Conservation (phyloP, 768 basidiomycete species). For the Filobasidium wieringae region DNA sequence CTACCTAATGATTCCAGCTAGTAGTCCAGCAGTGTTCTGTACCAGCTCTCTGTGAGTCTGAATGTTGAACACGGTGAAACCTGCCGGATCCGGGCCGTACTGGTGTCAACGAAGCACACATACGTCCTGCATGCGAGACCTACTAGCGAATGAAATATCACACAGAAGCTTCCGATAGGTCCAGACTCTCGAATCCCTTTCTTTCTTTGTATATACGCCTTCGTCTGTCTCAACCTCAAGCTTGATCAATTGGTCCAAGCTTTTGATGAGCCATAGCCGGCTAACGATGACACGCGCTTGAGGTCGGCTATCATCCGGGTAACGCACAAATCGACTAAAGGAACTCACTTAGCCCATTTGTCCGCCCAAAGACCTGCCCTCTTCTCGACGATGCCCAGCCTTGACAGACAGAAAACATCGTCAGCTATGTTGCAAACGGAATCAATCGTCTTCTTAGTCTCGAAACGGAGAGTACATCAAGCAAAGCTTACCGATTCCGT, state of each 20-base stretch:
- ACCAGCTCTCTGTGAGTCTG: not conserved
- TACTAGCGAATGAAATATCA: slow-evolving; percentile 5
- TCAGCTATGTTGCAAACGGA: not conserved
- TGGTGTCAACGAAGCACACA: not conserved
- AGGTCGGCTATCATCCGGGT: too few species aligned
- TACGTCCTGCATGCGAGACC: not conserved
- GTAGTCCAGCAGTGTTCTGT: slow-evolving; percentile 1
- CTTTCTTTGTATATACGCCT: not conserved
- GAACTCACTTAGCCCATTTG: slow-evolving; percentile 11
- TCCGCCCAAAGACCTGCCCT: slow-evolving; percentile 5
- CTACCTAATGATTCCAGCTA: slow-evolving; percentile 7
- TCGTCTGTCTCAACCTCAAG: slow-evolving; percentile 1
- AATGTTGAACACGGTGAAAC: slow-evolving; percentile 4
- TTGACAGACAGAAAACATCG: slow-evolving; percentile 8
- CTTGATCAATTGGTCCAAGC: slow-evolving; percentile 2
- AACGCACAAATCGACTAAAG: not conserved
- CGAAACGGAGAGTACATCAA: not conserved
- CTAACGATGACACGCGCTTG: too few species aligned
- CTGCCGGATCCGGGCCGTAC: not conserved
- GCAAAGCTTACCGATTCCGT: not conserved
- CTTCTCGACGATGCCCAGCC: slow-evolving; percentile 2
- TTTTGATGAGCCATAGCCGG: slow-evolving; percentile 9
- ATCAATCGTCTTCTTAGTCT: not conserved
- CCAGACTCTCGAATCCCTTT: too few species aligned
- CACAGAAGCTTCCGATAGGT: slow-evolving; percentile 4